Evolutionary conservation across 352 stramenopile genomes (phyloP).

Genomic region (Sclerospora graminicola): DNA sequence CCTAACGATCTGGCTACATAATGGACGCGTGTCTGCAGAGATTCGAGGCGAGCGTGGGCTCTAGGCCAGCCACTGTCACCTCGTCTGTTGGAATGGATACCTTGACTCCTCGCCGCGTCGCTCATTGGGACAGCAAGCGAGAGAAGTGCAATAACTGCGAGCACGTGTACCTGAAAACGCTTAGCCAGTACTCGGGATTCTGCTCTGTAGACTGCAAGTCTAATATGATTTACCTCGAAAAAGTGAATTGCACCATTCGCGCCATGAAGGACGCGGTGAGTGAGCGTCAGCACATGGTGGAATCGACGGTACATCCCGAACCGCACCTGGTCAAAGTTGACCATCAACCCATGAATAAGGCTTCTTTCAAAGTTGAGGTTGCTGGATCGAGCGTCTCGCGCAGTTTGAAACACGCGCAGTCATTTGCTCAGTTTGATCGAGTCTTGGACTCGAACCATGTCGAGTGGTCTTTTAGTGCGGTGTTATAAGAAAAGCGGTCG

Average conservation of each 20-base stretch:
- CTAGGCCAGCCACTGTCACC: conserved; percentile 1
- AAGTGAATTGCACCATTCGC: conserved; percentile 75
- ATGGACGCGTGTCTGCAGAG: conserved; percentile 41
- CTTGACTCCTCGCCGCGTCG: conserved; percentile 31
- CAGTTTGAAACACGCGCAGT: conserved; percentile 25
- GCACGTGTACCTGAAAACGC: conserved; percentile 79
- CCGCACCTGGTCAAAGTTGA: conserved; percentile 9
- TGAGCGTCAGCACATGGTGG: conserved; percentile 13
- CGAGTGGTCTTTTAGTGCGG: conserved; percentile 67
- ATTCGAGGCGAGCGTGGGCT: conserved; percentile 20
- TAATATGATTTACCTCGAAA: conserved; percentile 73
- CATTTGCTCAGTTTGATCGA: conserved; percentile 79
- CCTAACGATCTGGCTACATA: conserved; percentile 8
- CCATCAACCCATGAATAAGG: conserved; percentile 7
- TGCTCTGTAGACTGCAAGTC: conserved; percentile 87
- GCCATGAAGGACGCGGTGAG: conserved; percentile 63
- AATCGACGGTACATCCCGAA: conserved; percentile 15
- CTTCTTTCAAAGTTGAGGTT: conserved; percentile 3
- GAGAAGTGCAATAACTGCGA: conserved; percentile 78
- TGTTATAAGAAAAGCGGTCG: conserved; percentile 34
- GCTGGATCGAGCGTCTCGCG: neutral
- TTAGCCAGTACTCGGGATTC: conserved; percentile 61
- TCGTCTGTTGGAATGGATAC: conserved; percentile 1
- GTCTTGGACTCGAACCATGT: conserved; percentile 34
- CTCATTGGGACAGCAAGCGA: conserved; percentile 81